Base-by-base conservation (phyloP, 2,329 filamentous ascomycete species). In the Pseudopithomyces chartarum region DNA sequence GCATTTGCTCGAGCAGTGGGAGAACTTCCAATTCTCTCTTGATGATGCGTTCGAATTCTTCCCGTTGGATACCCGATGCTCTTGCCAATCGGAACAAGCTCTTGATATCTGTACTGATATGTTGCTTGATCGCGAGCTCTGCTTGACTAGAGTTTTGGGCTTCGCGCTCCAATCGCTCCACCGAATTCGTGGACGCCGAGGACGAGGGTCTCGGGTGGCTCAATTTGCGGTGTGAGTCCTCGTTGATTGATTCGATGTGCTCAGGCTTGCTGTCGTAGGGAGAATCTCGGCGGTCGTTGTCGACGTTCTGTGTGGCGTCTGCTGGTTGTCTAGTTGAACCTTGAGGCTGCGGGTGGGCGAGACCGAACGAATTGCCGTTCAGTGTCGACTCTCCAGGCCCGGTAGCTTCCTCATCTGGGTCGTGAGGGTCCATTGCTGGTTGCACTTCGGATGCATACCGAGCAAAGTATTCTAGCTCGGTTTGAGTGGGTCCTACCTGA, bases 351-450 rank as follows among this genome's bases (percentile, higher is more conserved):
- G 19, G 48, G 20, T 42, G 48, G 17, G 36, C 17, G n/a, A 51
- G 33, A 12, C 48, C 48, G 17, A 86, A 69, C 5, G 81, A 73
- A 55, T 85, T 77, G 22, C 85, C 85, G 44, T 82, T 80, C 32
- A 87, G 73, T 0, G 84, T 85, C 5, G 84, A 84, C 17, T 82
- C 76, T 42, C 79, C 73, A 10, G 70, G 62, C 13, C 77, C 79
- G 1, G 80, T 68, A 19, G 74, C 69, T 42, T 79, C 87, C 76
- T 92, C 90, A 65, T 92, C 89, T n/a, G 90, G 90, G 63, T 93
- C 90, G 71, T 93, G 87, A 54, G 86, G 86, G 74, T 94, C 91
- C 81, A 94, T 86, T 32, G 90, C 90, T 2, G 90, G 90, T 71
- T 94, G 90, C 8, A 94, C 90, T 60, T 85, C 81, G n/a, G 69